These are phyloP conservation scores for Cavenderia fasciculata DNA, from an alignment of 78 protist species.

Conservation along the genomic window DNA sequence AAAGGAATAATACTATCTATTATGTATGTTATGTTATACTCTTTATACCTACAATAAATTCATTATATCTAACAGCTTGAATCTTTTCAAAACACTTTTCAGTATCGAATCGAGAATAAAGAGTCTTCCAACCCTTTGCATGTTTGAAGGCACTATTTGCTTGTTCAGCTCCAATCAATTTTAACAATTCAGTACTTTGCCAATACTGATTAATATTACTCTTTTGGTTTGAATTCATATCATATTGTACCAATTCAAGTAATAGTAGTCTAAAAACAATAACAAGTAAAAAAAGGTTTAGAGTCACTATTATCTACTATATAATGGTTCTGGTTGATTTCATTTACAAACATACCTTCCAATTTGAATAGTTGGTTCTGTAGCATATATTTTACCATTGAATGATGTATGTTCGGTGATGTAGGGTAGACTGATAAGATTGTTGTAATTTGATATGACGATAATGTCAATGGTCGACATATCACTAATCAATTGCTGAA, in stretches of 20 bases:
- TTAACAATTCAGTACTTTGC: conserved; percentile 22
- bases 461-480: conserved; percentile 44
- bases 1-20: not conserved
- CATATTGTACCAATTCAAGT: conserved; percentile 50
- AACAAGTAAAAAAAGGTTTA: no score
- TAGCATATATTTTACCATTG: conserved; percentile 74
- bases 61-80: conserved; percentile 40
- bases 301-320: no score
- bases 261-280: conserved; percentile 76
- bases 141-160: not conserved
- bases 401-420: conserved; percentile 74
- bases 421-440: conserved; percentile 37
- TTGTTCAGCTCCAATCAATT: conserved; percentile 4
- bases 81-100: conserved; percentile 77
- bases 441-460: conserved; percentile 51
- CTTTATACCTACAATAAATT: conserved; percentile 11
- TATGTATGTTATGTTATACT: no score
- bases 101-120: conserved; percentile 31
- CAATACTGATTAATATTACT: conserved; percentile 3
- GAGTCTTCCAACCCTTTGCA: conserved; percentile 31
- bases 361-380: conserved; percentile 74
- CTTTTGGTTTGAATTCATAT: conserved; percentile 15
- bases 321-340: no score
- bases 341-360: conserved; percentile 38
- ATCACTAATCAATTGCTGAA: conserved; percentile 12